Conservation (phyloP, 805 yeast species). For the Lipomyces spencermartinsiae region DNA sequence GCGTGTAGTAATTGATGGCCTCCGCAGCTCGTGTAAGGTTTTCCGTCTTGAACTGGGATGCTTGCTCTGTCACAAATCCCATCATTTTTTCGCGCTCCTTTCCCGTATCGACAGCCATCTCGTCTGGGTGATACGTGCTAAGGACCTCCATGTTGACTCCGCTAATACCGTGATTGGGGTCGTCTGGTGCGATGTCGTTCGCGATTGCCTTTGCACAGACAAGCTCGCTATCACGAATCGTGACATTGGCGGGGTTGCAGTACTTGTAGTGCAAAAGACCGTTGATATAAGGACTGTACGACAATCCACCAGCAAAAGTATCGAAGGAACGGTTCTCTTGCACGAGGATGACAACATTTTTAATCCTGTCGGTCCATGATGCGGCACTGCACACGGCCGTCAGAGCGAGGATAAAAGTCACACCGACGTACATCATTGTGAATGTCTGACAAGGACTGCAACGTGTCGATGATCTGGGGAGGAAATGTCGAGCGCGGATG, state of each 20-base stretch:
- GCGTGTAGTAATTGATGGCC: slow-evolving; percentile 5
- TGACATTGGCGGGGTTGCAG: slow-evolving; percentile 2
- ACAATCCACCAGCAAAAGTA: slow-evolving; percentile 7
- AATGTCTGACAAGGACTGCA: too few species aligned
- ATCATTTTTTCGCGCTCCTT: not conserved
- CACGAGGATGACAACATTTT: slow-evolving; percentile 1
- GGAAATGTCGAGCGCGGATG: too few species aligned
- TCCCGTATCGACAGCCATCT: not conserved
- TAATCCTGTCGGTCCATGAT: not conserved
- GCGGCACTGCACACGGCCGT: not conserved
- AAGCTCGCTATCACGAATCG: not conserved
- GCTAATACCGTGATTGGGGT: slow-evolving; percentile 9
- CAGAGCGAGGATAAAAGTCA: not conserved
- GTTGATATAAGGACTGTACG: not conserved
- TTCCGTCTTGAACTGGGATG: not conserved
- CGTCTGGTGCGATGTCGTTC: slow-evolving; percentile 6
- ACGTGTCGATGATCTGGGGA: too few species aligned
- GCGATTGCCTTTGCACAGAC: not conserved
- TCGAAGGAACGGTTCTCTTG: slow-evolving; percentile 10
- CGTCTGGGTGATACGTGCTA: slow-evolving; percentile 8
- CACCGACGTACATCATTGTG: not conserved
- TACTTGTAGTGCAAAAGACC: not conserved
- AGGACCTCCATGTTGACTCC: slow-evolving; percentile 3
- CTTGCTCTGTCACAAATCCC: slow-evolving; percentile 8
- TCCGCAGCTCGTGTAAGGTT: slow-evolving; percentile 10